A percentile compares a stretch with the other conserved stretches of the same genome.
Evolutionary conservation across 179 eudicot genomes (phyloP).

Genomic region (Spinacia oleracea): DNA sequence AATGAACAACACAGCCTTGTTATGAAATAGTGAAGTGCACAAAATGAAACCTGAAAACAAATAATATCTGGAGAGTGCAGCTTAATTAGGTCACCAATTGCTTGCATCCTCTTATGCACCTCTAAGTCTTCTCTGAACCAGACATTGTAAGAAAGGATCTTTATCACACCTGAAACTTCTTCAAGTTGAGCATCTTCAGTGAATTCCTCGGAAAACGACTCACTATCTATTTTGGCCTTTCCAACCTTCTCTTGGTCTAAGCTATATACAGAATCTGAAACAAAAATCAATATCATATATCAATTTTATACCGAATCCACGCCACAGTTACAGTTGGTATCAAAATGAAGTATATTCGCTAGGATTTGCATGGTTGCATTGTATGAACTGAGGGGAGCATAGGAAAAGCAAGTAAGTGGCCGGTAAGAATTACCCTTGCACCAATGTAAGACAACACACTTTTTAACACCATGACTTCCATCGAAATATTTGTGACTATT

Average conservation of each 20-base stretch:
- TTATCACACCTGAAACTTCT: slow-evolving; percentile 34
- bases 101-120: slow-evolving; percentile 73
- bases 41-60: slow-evolving; percentile 74
- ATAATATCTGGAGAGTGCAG: slow-evolving; percentile 80
- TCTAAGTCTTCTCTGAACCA: slow-evolving; percentile 93
- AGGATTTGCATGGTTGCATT: neutral
- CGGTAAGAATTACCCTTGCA: neutral
- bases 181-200: slow-evolving; percentile 28
- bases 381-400: neutral
- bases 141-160: slow-evolving; percentile 81
- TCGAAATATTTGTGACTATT: neutral
- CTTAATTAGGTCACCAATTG: slow-evolving; percentile 76
- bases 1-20: neutral
- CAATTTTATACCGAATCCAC: neutral
- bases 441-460: neutral
- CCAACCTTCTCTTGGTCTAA: slow-evolving; percentile 3
- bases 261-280: slow-evolving; percentile 22
- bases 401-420: neutral
- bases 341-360: neutral
- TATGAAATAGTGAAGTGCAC: slow-evolving; percentile 1
- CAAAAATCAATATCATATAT: neutral
- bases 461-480: no score
- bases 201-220: slow-evolving; percentile 15
- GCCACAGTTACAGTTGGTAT: neutral
- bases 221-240: slow-evolving; percentile 11